phyloP scores from a whole-genome alignment of 768 basidiomycete species.

The Kwoniella pini region DNA sequence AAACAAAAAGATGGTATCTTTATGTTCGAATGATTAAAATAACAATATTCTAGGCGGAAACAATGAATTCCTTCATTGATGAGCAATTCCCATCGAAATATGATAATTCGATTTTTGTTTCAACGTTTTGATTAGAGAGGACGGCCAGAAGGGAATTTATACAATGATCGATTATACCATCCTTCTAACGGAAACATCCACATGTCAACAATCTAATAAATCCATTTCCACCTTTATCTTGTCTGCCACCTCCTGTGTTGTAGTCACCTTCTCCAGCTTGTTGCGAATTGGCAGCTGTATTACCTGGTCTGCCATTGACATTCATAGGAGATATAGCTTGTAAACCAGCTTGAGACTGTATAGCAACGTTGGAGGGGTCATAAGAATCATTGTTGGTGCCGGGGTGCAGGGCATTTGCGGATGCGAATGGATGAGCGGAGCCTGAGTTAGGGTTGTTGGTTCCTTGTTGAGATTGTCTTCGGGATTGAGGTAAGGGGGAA shows the following conservation, averaged over 20 bases:
- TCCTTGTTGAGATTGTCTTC: conserved; percentile 48
- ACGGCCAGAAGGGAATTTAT: no score
- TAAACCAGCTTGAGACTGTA: conserved; percentile 47
- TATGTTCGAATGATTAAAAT: no score
- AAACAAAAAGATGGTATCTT: no score
- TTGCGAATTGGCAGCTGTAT: conserved; percentile 40
- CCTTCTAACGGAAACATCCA: conserved; percentile 43
- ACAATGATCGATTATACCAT: background rate
- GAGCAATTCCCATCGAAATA: no score
- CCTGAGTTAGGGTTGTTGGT: background rate
- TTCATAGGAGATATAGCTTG: conserved; percentile 50
- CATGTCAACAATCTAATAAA: conserved; percentile 48
- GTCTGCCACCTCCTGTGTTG: background rate
- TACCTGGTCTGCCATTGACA: conserved; percentile 41
- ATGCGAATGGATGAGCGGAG: conserved; percentile 48
- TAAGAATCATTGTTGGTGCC: conserved; percentile 32
- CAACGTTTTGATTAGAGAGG: no score
- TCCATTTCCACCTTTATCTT: conserved; percentile 47
- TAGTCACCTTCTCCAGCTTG: conserved; percentile 49
- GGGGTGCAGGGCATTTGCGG: conserved; percentile 21
- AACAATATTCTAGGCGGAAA: no score
- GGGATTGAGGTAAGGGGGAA: conserved; percentile 42
- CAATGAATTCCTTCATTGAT: no score
- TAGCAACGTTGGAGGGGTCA: conserved; percentile 45
- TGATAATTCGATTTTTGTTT: no score